phyloP scores from a whole-genome alignment of 352 stramenopile genomes.

The Blastocystis sp. region DNA sequence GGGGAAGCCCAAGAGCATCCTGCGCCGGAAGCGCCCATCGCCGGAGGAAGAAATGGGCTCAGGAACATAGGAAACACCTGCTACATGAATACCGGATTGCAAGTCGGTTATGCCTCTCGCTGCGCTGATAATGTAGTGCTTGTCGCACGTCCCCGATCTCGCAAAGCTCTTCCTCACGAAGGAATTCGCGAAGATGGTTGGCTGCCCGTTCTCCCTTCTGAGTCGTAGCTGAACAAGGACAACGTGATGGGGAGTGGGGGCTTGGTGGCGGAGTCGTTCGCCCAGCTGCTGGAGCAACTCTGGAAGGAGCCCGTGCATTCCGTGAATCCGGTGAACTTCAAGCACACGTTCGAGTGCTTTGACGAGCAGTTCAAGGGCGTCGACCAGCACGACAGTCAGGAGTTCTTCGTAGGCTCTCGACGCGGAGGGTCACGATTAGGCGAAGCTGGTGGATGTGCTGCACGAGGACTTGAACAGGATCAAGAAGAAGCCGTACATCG shows the following conservation, averaged over 20 bases:
- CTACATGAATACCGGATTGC: conserved; percentile 70
- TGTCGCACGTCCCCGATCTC: conserved; percentile 59
- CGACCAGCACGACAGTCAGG: conserved; percentile 61
- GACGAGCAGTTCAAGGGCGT: conserved; percentile 49
- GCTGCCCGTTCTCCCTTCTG: background rate
- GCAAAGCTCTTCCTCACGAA: conserved; percentile 40
- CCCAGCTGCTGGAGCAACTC: conserved; percentile 31
- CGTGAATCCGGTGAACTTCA: conserved; percentile 32
- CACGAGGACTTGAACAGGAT: conserved; percentile 70
- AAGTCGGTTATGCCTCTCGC: background rate
- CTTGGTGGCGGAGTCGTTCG: conserved; percentile 40
- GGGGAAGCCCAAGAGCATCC: background rate
- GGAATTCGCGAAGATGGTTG: conserved; percentile 29
- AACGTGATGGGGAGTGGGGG: conserved; percentile 63
- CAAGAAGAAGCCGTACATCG: conserved; percentile 68
- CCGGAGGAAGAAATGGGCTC: conserved; percentile 56
- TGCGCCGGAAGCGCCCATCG: background rate
- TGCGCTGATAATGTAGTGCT: conserved; percentile 25
- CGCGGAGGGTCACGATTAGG: background rate
- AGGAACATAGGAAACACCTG: conserved; percentile 75
- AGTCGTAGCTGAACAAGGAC: conserved; percentile 42
- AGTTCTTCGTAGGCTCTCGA: conserved; percentile 40
- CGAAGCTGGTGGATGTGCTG: conserved; percentile 60
- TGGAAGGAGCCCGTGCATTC: background rate
- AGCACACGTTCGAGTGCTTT: conserved; percentile 40